Evolutionary conservation across 352 stramenopile genomes (phyloP), one percentile per base, ranked within the genome.

Genomic region (Phytophthora fragariae): DNA sequence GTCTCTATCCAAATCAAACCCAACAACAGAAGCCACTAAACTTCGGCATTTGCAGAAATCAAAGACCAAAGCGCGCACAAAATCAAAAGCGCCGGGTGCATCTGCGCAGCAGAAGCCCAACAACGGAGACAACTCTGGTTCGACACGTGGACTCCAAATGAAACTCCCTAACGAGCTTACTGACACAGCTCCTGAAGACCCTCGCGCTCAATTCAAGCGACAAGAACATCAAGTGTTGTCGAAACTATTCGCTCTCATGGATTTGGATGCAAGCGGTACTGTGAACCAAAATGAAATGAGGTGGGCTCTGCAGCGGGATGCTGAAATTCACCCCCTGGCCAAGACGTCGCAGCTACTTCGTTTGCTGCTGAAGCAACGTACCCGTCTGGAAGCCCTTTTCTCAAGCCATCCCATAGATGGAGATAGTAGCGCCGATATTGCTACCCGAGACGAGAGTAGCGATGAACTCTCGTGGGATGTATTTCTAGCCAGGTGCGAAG

Each of bases 231-330:
- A 37, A 0, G 64, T 83, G 0, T 71, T 94, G 4, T 73, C 46
- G 2, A 69, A 79, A 6, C 69, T 94, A 37, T 94, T 94, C 39
- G 52, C 66, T 0, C 52, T 86, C n/a, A 91, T 94, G 76, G 87
- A 94, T 62, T 65, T 80, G 21, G 87, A 93, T 63, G 74, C 66
- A 53, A 92, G 83, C n/a, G 81, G 84, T 6, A 84, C 85, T 0
- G 81, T 94, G 50, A 84, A 88, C 65, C 83, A 91, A 58, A 60
- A 73, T 8, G 85, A 94, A 53, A 88, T 92, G 69, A 63, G 76
- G 11, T 94, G 84, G 84, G 87, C 87, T 11, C 59, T 93, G 31
- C 79, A 88, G 49, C 80, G 82, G 11, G 87, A 94, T 52, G 70
- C 78, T 17, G 84, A 91, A 47, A 72, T 94, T 44, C 76, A 83